Percentiles rank a stretch among this genome's conserved stretches.
phyloP scores from a whole-genome alignment of 1,284 basidiomycete genomes.

The Pascua guehoae region DNA sequence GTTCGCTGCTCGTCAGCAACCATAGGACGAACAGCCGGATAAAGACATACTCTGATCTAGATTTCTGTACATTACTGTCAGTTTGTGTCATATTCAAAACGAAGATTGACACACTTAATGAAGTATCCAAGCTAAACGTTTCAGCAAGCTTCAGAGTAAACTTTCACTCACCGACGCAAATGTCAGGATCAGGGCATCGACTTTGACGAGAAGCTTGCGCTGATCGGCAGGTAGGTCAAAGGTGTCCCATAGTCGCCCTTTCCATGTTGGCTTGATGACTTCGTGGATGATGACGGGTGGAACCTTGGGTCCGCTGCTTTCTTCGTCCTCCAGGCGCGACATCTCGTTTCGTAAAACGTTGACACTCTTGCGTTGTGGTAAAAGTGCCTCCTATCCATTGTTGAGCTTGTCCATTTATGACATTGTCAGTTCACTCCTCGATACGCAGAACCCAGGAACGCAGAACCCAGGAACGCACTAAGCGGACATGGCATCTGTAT shows the following conservation, averaged over 20 bases:
- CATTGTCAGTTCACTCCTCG: too few species aligned
- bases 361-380: neutral
- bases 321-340: neutral
- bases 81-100: neutral
- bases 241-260: slow-evolving; percentile 38
- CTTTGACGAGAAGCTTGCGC: slow-evolving; percentile 38
- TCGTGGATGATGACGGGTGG: too few species aligned
- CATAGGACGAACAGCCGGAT: too few species aligned
- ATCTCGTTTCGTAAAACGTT: neutral
- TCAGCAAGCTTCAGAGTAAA: neutral
- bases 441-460: too few species aligned
- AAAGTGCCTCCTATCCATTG: neutral
- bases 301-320: neutral
- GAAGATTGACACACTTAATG: slow-evolving; percentile 18
- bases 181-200: slow-evolving; percentile 39
- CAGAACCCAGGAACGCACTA: too few species aligned
- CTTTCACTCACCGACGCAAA: slow-evolving; percentile 32
- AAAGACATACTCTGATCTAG: slow-evolving; percentile 23
- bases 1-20: slow-evolving; percentile 14
- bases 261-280: slow-evolving; percentile 4
- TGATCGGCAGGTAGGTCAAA: slow-evolving; percentile 32
- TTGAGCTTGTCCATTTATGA: neutral
- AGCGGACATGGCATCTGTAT: too few species aligned
- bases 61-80: slow-evolving; percentile 9
- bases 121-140: slow-evolving; percentile 33